These are phyloP conservation scores for Artemisia tridentata DNA, from an alignment of 129 eudicot species.

Conservation along the genomic window DNA sequence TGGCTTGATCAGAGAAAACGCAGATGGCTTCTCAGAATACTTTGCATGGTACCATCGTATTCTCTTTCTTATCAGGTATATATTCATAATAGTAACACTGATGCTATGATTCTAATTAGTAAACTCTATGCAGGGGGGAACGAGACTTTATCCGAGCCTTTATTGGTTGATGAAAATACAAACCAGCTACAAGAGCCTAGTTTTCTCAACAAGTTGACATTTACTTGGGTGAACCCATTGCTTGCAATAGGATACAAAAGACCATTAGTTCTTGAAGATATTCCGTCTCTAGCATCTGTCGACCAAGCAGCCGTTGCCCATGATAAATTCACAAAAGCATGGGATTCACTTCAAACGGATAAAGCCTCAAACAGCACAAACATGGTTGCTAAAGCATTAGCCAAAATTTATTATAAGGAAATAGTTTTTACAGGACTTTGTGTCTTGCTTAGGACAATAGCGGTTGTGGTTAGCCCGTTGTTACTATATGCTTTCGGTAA, in stretches of 20 bases:
- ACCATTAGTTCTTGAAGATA: constrained; percentile 36
- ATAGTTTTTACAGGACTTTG: constrained; percentile 31
- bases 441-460: constrained; percentile 32
- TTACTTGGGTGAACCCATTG: constrained; percentile 51
- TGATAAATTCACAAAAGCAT: constrained; percentile 25
- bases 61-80: background rate
- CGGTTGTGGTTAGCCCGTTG: constrained; percentile 36
- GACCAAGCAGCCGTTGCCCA: constrained; percentile 42
- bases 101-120: background rate
- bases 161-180: constrained; percentile 21
- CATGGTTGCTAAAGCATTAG: constrained; percentile 31
- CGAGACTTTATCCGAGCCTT: constrained; percentile 22
- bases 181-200: constrained; percentile 23
- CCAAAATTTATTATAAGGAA: constrained; percentile 35
- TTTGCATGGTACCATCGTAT: background rate
- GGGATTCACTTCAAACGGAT: constrained; percentile 24
- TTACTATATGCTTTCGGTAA: constrained; percentile 41
- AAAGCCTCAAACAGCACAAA: constrained; percentile 16
- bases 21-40: background rate
- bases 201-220: constrained; percentile 32
- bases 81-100: background rate
- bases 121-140: background rate
- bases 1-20: background rate
- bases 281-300: constrained; percentile 38
- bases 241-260: constrained; percentile 37